Conservation (phyloP, 345 rosid species). For the Firmiana major region DNA sequence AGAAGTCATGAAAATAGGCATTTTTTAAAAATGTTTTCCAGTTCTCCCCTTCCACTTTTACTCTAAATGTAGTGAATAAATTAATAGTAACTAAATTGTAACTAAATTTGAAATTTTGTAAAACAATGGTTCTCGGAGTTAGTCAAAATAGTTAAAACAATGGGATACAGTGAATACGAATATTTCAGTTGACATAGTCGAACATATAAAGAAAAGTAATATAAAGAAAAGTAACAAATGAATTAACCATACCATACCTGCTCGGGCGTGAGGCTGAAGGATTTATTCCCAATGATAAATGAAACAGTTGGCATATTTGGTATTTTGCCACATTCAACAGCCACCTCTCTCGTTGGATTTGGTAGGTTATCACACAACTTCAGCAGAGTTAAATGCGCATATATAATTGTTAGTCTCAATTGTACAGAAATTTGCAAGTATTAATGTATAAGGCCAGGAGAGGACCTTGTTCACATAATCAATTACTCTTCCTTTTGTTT, state of each 20-base stretch:
- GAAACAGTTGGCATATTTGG: slow-evolving; percentile 53
- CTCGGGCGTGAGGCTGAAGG: slow-evolving; percentile 55
- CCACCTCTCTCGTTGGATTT: slow-evolving; percentile 59
- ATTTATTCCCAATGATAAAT: slow-evolving; percentile 54
- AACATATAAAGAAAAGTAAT: neutral
- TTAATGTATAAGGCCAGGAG: neutral
- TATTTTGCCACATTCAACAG: slow-evolving; percentile 44
- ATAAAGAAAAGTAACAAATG: too few species aligned
- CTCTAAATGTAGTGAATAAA: too few species aligned
- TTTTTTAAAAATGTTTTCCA: too few species aligned
- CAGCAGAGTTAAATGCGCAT: neutral
- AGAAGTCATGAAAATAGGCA: neutral
- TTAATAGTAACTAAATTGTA: too few species aligned
- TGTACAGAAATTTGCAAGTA: neutral
- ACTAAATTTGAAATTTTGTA: neutral
- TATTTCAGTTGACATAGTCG: neutral
- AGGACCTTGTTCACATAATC: slow-evolving; percentile 51
- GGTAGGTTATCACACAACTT: slow-evolving; percentile 73
- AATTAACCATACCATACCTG: slow-evolving; percentile 43
- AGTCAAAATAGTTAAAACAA: too few species aligned
- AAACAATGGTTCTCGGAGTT: neutral
- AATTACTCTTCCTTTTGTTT: slow-evolving; percentile 48
- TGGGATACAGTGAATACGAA: neutral
- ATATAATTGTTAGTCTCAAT: neutral
- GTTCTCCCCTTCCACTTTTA: too few species aligned